These are phyloP conservation scores for Citrullus colocynthis DNA, from an alignment of 306 rosid genomes.

Conservation along the genomic window DNA sequence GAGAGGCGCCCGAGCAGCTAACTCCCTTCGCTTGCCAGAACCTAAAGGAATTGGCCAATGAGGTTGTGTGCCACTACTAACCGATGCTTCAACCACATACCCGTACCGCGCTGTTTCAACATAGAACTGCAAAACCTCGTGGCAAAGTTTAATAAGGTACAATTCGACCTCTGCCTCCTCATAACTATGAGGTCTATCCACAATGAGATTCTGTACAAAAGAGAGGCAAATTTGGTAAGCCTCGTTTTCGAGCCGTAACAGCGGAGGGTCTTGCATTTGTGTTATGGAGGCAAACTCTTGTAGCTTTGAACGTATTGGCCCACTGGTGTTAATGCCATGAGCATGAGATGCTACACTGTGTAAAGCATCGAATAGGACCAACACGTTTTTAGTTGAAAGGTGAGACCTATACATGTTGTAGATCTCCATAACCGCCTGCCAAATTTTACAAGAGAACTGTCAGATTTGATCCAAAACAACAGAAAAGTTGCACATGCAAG, in stretches of 20 bases:
- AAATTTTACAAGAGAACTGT: conserved; percentile 20
- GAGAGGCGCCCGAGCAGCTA: conserved; percentile 86
- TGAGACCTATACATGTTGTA: conserved; percentile 61
- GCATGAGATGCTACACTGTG: conserved; percentile 73
- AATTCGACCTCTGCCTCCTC: conserved; percentile 62
- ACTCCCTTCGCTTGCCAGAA: conserved; percentile 73
- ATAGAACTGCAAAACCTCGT: conserved; percentile 64
- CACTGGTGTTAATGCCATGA: conserved; percentile 48
- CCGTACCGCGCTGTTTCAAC: conserved; percentile 47
- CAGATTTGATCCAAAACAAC: not conserved
- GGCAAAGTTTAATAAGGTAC: conserved; percentile 54
- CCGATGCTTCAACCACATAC: conserved; percentile 38
- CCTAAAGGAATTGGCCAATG: conserved; percentile 81
- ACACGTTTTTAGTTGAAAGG: conserved; percentile 48
- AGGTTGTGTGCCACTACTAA: conserved; percentile 20
- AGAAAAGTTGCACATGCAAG: not conserved
- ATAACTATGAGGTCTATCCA: conserved; percentile 53
- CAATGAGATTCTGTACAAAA: conserved; percentile 62
- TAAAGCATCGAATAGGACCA: conserved; percentile 61
- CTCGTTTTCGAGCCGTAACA: conserved; percentile 88
- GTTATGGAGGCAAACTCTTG: conserved; percentile 81
- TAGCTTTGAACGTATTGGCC: conserved; percentile 59
- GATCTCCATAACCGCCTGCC: conserved; percentile 92
- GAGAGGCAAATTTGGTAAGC: conserved; percentile 89
- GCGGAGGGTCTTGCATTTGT: conserved; percentile 98